These are phyloP conservation scores for Trichoderma polysporum DNA, from an alignment of 2,329 filamentous ascomycete species.

Conservation along the genomic window DNA sequence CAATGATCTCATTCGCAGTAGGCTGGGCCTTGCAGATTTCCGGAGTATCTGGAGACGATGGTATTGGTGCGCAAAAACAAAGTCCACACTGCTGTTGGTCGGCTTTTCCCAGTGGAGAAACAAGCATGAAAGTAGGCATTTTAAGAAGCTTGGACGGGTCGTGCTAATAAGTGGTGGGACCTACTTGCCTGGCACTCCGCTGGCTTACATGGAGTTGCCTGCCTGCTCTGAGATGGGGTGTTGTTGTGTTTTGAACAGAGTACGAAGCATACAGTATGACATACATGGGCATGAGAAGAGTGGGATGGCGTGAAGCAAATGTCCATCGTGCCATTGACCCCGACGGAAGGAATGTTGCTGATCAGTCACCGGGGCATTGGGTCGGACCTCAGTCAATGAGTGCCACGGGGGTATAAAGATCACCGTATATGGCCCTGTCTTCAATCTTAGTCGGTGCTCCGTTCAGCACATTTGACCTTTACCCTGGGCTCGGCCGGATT, in stretches of 20 bases:
- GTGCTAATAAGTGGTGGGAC: neutral
- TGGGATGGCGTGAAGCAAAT: neutral
- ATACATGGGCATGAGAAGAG: neutral
- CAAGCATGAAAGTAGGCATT: constrained; percentile 16
- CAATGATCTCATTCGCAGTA: constrained; percentile 9
- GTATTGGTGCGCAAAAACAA: constrained; percentile 13
- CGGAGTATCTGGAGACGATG: constrained; percentile 4
- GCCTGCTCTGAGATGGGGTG: too few relatives aligned
- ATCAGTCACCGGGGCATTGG: neutral
- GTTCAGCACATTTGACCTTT: neutral
- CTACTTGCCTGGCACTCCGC: neutral
- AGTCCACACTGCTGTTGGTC: neutral
- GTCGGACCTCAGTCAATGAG: neutral
- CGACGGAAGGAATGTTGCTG: constrained; percentile 11
- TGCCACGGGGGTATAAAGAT: constrained; percentile 3
- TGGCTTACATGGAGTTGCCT: neutral
- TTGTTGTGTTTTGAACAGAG: neutral
- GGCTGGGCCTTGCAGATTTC: neutral
- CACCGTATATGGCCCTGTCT: neutral
- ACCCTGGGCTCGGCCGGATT: neutral
- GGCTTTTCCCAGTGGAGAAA: neutral
- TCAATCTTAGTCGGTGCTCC: neutral
- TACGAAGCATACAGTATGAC: neutral
- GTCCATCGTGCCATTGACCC: constrained; percentile 9
- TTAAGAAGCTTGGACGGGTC: constrained; percentile 9